Evolutionary conservation across 371 early-diverging fungal genomes (phyloP).

Genomic region (Choanephora cucurbitarum): DNA sequence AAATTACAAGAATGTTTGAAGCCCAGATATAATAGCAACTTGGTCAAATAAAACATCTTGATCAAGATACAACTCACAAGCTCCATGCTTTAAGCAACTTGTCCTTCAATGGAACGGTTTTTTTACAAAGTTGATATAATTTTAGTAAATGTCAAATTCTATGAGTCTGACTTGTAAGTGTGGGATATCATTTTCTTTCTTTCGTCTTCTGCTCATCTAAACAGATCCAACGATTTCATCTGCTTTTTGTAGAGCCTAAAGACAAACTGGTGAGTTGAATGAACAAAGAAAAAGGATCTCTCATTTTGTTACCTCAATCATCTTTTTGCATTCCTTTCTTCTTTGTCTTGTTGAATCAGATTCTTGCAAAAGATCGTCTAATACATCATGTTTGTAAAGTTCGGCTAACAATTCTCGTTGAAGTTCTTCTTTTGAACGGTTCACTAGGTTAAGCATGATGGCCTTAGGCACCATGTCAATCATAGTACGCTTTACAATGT

Average conservation of each 20-base stretch:
- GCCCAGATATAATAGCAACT: too few species aligned
- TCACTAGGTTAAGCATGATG: conserved; percentile 96
- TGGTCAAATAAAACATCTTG: too few species aligned
- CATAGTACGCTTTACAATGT: conserved; percentile 96
- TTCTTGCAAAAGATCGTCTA: conserved; percentile 94
- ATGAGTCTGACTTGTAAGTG: too few species aligned
- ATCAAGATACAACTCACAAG: too few species aligned
- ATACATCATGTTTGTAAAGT: conserved; percentile 90
- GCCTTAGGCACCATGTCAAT: conserved; percentile 99
- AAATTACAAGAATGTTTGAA: too few species aligned
- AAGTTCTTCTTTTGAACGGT: conserved; percentile 85
- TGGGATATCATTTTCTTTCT: too few species aligned
- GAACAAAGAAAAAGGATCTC: background rate
- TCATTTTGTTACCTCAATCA: conserved; percentile 79
- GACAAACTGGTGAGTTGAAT: conserved; percentile 7
- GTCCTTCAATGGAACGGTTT: too few species aligned
- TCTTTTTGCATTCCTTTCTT: conserved; percentile 94
- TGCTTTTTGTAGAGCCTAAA: conserved; percentile 82
- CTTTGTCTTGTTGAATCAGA: conserved; percentile 87
- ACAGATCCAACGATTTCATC: conserved; percentile 84
- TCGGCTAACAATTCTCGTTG: conserved; percentile 95
- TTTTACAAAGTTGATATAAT: too few species aligned
- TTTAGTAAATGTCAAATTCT: too few species aligned
- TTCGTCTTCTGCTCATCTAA: conserved; percentile 16
- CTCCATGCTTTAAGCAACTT: too few species aligned